Percentiles rank a stretch among this genome's conserved stretches.
Conservation (phyloP, 768 basidiomycete species). For the Phlebiopsis flavidoalba region DNA sequence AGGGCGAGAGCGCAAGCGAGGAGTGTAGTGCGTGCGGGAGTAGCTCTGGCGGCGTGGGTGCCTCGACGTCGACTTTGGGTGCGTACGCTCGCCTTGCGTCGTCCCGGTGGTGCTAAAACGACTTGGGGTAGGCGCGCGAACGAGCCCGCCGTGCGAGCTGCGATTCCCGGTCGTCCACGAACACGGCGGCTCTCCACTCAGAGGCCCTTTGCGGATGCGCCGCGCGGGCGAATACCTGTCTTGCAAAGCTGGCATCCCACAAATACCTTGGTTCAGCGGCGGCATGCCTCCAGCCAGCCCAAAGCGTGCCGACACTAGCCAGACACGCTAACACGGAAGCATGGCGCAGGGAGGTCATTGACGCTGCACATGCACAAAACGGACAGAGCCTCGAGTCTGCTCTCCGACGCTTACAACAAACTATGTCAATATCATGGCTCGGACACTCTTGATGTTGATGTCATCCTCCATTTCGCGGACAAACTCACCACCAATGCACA, state of each 20-base stretch:
- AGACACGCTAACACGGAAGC: background rate
- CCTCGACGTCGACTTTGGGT: background rate
- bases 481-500: constrained; percentile 12
- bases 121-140: background rate
- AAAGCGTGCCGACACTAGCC: background rate
- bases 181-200: constrained; percentile 15
- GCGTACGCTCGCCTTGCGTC: background rate
- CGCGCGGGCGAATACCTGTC: constrained; percentile 12
- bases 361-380: background rate
- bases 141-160: background rate
- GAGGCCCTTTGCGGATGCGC: constrained; percentile 9
- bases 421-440: constrained; percentile 10
- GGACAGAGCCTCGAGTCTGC: constrained; percentile 14
- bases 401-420: constrained; percentile 35
- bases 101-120: background rate
- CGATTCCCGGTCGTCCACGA: constrained; percentile 12
- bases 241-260: constrained; percentile 9
- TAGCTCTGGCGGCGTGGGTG: background rate
- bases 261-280: constrained; percentile 16
- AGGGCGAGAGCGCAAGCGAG: constrained; percentile 26
- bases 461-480: constrained; percentile 23
- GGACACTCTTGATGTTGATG: constrained; percentile 18
- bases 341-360: background rate
- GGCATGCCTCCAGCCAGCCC: constrained; percentile 24
- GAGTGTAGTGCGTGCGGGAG: background rate